phyloP scores from a whole-genome alignment of 164 flowering plant genomes.

The Echeveria elegans region DNA sequence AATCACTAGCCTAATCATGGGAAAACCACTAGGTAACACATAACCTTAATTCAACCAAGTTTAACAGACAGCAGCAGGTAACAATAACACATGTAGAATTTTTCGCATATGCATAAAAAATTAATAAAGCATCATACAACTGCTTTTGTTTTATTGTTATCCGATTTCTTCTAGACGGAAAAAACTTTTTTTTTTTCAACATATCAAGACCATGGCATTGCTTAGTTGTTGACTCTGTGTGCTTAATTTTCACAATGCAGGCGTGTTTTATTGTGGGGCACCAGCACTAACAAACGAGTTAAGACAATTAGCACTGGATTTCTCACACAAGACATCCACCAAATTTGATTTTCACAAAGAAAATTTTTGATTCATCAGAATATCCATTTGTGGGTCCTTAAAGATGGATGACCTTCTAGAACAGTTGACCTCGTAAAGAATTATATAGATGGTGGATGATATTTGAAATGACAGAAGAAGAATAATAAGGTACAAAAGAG shows the following conservation, averaged over 20 bases:
- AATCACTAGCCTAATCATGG: not conserved
- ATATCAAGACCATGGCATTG: not conserved
- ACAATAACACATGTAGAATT: not conserved
- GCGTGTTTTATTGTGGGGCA: slow-evolving; percentile 41
- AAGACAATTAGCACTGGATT: slow-evolving; percentile 22
- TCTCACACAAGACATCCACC: slow-evolving; percentile 34
- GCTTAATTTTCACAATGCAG: slow-evolving; percentile 16
- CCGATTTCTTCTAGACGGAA: slow-evolving; percentile 2
- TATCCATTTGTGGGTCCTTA: not conserved
- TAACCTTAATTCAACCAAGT: not conserved
- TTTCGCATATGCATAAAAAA: not conserved
- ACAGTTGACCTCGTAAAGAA: not conserved
- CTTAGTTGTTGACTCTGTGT: not conserved
- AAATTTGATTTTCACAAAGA: slow-evolving; percentile 39
- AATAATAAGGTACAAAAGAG: not conserved
- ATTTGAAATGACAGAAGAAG: not conserved
- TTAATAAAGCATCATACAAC: not conserved
- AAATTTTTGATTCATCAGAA: slow-evolving; percentile 19
- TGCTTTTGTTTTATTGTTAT: not conserved
- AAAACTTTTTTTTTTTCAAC: not conserved
- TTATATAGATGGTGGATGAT: not conserved
- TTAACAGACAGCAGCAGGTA: not conserved
- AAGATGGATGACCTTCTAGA: not conserved
- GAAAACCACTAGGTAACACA: not conserved
- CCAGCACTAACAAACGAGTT: slow-evolving; percentile 34